Conservation (phyloP, 225 moss, liverwort and hornwort species). For the Thuidium tamariscinum region DNA sequence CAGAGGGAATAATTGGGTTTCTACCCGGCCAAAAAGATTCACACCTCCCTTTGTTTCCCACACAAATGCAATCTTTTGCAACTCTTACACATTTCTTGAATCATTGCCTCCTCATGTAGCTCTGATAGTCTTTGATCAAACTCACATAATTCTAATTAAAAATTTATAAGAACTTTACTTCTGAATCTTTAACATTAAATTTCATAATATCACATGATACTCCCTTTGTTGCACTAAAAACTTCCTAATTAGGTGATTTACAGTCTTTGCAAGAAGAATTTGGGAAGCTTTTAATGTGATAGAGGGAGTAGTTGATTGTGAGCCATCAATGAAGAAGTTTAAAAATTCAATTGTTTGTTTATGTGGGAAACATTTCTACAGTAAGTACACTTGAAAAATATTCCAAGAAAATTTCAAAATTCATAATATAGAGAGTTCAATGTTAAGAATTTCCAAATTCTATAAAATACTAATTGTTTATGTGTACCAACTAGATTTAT, state of each 20-base stretch:
- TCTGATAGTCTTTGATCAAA: too few relatives aligned
- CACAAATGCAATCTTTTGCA: too few relatives aligned
- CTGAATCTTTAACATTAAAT: too few relatives aligned
- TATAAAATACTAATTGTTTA: background rate
- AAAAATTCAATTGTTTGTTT: background rate
- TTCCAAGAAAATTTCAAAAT: background rate
- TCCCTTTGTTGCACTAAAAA: too few relatives aligned
- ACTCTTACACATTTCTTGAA: too few relatives aligned
- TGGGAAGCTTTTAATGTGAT: too few relatives aligned
- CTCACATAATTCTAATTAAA: too few relatives aligned
- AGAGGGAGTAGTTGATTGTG: background rate
- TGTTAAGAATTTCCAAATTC: background rate
- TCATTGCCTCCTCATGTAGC: too few relatives aligned
- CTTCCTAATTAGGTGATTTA: background rate
- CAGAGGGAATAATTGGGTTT: too few relatives aligned
- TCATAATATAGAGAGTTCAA: rapidly evolving
- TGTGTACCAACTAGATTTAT: background rate
- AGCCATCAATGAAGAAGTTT: background rate
- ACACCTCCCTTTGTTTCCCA: background rate
- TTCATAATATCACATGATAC: background rate
- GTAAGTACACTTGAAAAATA: background rate
- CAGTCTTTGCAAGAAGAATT: too few relatives aligned
- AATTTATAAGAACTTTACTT: too few relatives aligned
- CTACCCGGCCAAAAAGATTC: too few relatives aligned
- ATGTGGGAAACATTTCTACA: background rate